Percentiles rank a stretch among this genome's conserved stretches.
Evolutionary conservation across 2,329 filamentous ascomycete genomes (phyloP).

Genomic region (Botrytis deweyae): DNA sequence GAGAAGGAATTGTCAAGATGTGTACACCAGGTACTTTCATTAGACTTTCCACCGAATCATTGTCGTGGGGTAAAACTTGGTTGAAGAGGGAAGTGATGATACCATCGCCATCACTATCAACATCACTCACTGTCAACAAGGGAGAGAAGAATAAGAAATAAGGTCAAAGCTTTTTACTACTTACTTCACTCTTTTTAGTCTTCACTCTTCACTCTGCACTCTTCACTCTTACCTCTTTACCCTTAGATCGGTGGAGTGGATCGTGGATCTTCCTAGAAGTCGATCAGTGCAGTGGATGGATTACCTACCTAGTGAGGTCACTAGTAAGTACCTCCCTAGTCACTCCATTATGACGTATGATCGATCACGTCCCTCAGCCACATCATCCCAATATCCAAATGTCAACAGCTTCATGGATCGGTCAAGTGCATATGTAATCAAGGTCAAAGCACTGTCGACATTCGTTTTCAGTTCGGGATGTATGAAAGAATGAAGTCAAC

Average conservation of each 20-base stretch:
- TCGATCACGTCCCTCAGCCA: neutral
- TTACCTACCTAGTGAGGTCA: neutral
- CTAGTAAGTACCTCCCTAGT: neutral
- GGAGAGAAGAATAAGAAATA: too few relatives aligned
- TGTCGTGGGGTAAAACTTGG: too few relatives aligned
- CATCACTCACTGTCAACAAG: too few relatives aligned
- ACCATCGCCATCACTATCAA: too few relatives aligned
- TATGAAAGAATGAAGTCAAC: neutral
- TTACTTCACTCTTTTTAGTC: too few relatives aligned
- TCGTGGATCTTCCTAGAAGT: neutral
- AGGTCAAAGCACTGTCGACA: neutral
- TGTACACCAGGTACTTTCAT: too few relatives aligned
- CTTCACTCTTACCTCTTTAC: neutral
- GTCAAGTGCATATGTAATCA: neutral
- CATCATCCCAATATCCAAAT: conserved; percentile 1
- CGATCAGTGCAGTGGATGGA: neutral
- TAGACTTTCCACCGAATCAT: too few relatives aligned
- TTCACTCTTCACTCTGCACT: too few relatives aligned
- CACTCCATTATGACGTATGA: neutral
- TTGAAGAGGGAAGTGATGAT: too few relatives aligned
- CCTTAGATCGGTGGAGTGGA: neutral
- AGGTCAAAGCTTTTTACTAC: too few relatives aligned
- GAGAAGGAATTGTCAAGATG: too few relatives aligned
- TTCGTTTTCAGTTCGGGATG: neutral
- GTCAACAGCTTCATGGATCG: conserved; percentile 10